A percentile compares a stretch with the other conserved stretches of the same genome.
Evolutionary conservation across 805 yeast genomes (phyloP).

Genomic region (Scheffersomyces coipomensis): DNA sequence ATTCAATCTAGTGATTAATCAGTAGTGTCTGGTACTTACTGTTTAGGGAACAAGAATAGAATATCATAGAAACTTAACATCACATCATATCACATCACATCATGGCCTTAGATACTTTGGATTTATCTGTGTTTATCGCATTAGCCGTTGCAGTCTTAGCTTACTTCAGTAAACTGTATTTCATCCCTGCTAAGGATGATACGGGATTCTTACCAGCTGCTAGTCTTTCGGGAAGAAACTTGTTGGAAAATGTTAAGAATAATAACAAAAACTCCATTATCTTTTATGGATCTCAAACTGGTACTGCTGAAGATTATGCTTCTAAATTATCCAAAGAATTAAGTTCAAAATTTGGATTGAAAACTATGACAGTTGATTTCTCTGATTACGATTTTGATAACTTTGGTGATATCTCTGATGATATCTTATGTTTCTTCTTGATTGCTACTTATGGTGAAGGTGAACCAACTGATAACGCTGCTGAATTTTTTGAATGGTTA

Average conservation of each 20-base stretch:
- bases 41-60: too few species aligned
- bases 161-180: slow-evolving; percentile 58
- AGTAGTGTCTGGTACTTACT: too few species aligned
- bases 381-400: slow-evolving; percentile 86
- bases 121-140: slow-evolving; percentile 63
- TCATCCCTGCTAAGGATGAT: slow-evolving; percentile 10
- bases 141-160: slow-evolving; percentile 64
- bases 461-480: slow-evolving; percentile 96
- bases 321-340: slow-evolving; percentile 87
- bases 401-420: slow-evolving; percentile 59
- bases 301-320: slow-evolving; percentile 97
- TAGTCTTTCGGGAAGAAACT: slow-evolving; percentile 1
- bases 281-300: slow-evolving; percentile 94
- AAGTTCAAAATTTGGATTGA: slow-evolving; percentile 74
- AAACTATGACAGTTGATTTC: slow-evolving; percentile 81
- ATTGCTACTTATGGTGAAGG: slow-evolving; percentile 98
- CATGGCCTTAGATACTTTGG: slow-evolving; percentile 71
- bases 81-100: too few species aligned
- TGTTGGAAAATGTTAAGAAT: slow-evolving; percentile 53
- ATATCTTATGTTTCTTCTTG: slow-evolving; percentile 62
- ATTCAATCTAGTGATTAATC: too few species aligned
- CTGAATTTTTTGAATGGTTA: slow-evolving; percentile 69
- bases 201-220: slow-evolving; percentile 3
- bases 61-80: too few species aligned
- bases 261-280: slow-evolving; percentile 76